Evolutionary conservation across 1,284 basidiomycete genomes (phyloP), one percentile per base, ranked within the genome.

Genomic region (Cutaneotrichosporon sp.): DNA sequence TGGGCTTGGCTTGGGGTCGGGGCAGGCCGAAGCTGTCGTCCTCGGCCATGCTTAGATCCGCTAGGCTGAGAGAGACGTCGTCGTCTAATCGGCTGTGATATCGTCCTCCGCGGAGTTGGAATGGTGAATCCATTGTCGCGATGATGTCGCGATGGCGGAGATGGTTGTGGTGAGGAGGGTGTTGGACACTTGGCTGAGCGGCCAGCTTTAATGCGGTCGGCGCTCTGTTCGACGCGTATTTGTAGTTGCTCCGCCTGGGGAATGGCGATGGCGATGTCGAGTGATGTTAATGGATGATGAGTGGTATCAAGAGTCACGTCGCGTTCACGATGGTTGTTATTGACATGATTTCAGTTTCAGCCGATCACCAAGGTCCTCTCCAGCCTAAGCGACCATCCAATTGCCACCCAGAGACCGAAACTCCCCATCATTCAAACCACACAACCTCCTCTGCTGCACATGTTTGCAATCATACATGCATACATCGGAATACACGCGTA

Each of bases 51-150:
- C 26, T 9, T 41, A 51, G 43, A 43, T 51, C 49, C 2, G 49
- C 49, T 16, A 51, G 49, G 8, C 38, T 31, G 17, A 51, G 42
- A 5, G 26, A 45, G n/a, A 34, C 49, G 35, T 51, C 49, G 16
- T 38, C 34, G 9, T 50, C 41, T 3, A 46, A 24, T n/a, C n/a
- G n/a, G n/a, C n/a, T n/a, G 33, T 46, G 32, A 24, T 25, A 26
- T 16, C 24, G 29, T 20, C 25, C 7, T n/a, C 24, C 24, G 48
- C 41, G 39, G 32, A 50, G 19, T 11, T 32, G 32, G 43, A 51
- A 51, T 33, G 49, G 49, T 35, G 49, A 51, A 35, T 51, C 38
- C 29, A 31, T 31, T 9, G 10, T 31, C 10, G 29, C 9, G 29
- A 31, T 9, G 29, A 31, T 9, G 29, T 10, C 10, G 29, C 10